Base-by-base conservation (phyloP, 768 basidiomycete species). In the Suillus ampliporus region DNA sequence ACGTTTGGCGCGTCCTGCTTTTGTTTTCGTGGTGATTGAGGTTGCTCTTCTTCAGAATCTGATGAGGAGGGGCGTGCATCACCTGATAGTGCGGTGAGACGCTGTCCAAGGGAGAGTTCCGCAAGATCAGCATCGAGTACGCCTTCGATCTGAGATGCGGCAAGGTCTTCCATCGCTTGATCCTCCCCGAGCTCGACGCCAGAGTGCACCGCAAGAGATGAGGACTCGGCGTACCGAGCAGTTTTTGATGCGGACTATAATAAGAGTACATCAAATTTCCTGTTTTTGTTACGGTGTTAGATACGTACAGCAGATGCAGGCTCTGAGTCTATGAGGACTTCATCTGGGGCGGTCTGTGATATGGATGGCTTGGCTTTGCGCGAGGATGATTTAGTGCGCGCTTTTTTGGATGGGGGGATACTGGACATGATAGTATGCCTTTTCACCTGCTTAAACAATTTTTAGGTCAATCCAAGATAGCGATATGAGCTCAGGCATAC, bases 51-150 rank as follows among this genome's bases (percentile, higher is more conserved):
- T 61, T 84, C 86, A 53, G 83, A 83, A 44, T 84, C 85, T 2
- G 80, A 77, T 17, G 72, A 68, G 6, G 74, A 74, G 41, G 63
- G 76, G 43, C 74, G 35, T 72, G 38, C 70, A 14, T 67, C 64
- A 48, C 88, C 87, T 35, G 86, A 83, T 21, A 93, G 76, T 19
- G 90, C 91, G 1, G 91, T 89, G 58, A 98, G 80, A 15, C 95
- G 86, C 76, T 99, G 93, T 5, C 96, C 97, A 4, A 99, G 85
- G 44, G 92, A 94, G 15, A 96, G 84, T 75, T 99, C 96, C 2
- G 95, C 95, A 56, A 95, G 82, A 72, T 97, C 87, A 11, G 89
- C 88, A 65, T 94, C 91, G 11, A 95, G 82, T 40, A 86, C 77
- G 34, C 92, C 91, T 28, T 92, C 90, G 4, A 86, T 71, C 63